Conservation (phyloP, 2,329 filamentous ascomycete species). For the Trichoderma aggressivum region DNA sequence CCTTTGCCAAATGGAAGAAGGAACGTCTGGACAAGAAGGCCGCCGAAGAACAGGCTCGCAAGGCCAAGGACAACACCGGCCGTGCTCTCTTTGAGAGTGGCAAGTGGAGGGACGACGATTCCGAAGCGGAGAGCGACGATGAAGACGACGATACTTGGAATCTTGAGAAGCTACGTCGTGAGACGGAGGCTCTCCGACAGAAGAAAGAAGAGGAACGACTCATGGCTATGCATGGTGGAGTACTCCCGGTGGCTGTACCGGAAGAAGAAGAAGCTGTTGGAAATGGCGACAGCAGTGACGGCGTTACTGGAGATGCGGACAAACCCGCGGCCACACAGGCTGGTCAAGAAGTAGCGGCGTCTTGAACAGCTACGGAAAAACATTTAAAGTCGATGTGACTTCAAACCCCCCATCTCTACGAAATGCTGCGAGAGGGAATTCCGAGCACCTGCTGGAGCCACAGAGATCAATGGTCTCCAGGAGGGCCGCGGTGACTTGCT, state of each 20-base stretch:
- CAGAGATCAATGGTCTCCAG: constrained; percentile 13
- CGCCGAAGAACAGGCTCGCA: constrained; percentile 84
- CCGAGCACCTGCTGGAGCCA: constrained; percentile 26
- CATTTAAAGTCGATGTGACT: constrained; percentile 1
- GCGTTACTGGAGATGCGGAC: background rate
- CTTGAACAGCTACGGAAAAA: constrained; percentile 16
- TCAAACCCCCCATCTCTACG: constrained; percentile 5
- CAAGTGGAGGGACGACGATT: constrained; percentile 75
- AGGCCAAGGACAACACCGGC: constrained; percentile 93
- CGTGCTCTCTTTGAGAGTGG: constrained; percentile 95
- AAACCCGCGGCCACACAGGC: background rate
- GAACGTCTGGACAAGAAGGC: constrained; percentile 92
- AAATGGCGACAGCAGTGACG: constrained; percentile 1
- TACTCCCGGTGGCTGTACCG: constrained; percentile 4
- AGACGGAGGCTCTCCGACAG: constrained; percentile 74
- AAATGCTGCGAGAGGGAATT: constrained; percentile 24
- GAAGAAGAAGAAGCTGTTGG: constrained; percentile 20
- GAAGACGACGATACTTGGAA: constrained; percentile 68
- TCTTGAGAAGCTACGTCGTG: constrained; percentile 73
- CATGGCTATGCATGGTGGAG: constrained; percentile 30
- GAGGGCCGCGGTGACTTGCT: constrained; percentile 12
- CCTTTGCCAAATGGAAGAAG: constrained; percentile 96
- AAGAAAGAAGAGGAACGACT: constrained; percentile 75
- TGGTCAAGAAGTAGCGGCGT: constrained; percentile 19
- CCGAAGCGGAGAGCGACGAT: constrained; percentile 45